Percentiles rank a stretch among this genome's conserved stretches.
phyloP scores from a whole-genome alignment of 495 filamentous ascomycete genomes.

The Aspergillus coremiiformis region DNA sequence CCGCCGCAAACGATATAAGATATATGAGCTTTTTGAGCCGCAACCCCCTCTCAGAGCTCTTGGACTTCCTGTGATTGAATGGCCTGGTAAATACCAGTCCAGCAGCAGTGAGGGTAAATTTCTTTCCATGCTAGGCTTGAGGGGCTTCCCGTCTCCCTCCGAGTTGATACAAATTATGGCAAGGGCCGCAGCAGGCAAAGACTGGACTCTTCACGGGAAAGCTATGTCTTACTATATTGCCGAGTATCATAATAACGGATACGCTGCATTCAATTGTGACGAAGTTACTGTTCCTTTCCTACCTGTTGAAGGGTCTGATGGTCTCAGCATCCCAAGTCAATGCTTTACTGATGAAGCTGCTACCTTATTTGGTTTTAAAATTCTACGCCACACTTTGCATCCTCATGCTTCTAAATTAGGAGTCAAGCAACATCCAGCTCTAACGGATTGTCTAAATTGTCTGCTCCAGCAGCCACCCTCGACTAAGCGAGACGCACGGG shows the following conservation, averaged over 20 bases:
- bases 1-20: conserved; percentile 57
- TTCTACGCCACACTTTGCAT: conserved; percentile 65
- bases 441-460: conserved; percentile 62
- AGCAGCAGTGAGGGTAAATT: conserved; percentile 66
- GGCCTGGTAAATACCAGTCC: conserved; percentile 61
- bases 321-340: conserved; percentile 59
- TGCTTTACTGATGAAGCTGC: conserved; percentile 78
- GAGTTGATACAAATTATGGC: conserved; percentile 73
- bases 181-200: conserved; percentile 43
- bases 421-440: conserved; percentile 68
- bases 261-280: conserved; percentile 52
- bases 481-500: conserved; percentile 53
- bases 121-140: conserved; percentile 61
- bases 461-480: conserved; percentile 64
- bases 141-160: conserved; percentile 55
- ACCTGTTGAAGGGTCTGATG: conserved; percentile 58
- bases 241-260: conserved; percentile 70
- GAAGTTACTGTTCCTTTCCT: conserved; percentile 57
- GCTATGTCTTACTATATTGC: conserved; percentile 77
- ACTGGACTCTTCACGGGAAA: conserved; percentile 50
- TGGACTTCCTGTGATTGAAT: conserved; percentile 72
- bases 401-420: conserved; percentile 74
- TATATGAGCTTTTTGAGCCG: conserved; percentile 82
- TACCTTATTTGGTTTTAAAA: conserved; percentile 67
- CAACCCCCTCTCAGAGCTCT: conserved; percentile 61